These are phyloP conservation scores for Lipomyces anomalus DNA, from an alignment of 805 yeast genomes.

Conservation along the genomic window DNA sequence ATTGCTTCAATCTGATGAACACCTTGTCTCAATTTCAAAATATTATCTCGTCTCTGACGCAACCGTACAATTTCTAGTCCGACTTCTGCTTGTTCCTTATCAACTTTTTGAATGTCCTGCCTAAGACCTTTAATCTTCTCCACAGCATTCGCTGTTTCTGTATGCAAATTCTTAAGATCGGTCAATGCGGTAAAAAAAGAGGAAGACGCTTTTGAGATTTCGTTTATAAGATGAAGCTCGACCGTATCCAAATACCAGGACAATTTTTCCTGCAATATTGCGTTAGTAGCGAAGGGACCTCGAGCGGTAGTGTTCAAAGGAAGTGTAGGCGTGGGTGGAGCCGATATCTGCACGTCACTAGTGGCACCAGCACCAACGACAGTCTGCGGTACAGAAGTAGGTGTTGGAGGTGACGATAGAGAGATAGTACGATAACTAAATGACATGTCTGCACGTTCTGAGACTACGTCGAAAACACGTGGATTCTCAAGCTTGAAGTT, in stretches of 20 bases:
- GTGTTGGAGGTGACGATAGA: conserved; percentile 18
- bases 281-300: conserved; percentile 45
- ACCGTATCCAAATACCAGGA: conserved; percentile 80
- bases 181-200: conserved; percentile 80
- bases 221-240: conserved; percentile 72
- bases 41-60: conserved; percentile 50
- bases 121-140: conserved; percentile 44
- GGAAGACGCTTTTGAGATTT: conserved; percentile 77
- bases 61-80: conserved; percentile 49
- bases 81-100: conserved; percentile 44
- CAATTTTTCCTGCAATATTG: conserved; percentile 65
- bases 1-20: conserved; percentile 49
- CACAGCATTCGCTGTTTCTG: conserved; percentile 49
- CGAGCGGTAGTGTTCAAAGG: conserved; percentile 17
- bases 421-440: conserved; percentile 8
- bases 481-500: conserved; percentile 85
- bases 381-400: conserved; percentile 10
- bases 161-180: conserved; percentile 62
- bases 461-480: conserved; percentile 67
- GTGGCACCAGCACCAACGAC: conserved; percentile 27
- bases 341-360: conserved; percentile 29
- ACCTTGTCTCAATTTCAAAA: conserved; percentile 57
- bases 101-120: conserved; percentile 42
- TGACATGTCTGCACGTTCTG: conserved; percentile 49
- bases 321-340: neutral